These are phyloP conservation scores for Pseudocercospora cruenta DNA, from an alignment of 2,329 filamentous ascomycete species.

Conservation along the genomic window DNA sequence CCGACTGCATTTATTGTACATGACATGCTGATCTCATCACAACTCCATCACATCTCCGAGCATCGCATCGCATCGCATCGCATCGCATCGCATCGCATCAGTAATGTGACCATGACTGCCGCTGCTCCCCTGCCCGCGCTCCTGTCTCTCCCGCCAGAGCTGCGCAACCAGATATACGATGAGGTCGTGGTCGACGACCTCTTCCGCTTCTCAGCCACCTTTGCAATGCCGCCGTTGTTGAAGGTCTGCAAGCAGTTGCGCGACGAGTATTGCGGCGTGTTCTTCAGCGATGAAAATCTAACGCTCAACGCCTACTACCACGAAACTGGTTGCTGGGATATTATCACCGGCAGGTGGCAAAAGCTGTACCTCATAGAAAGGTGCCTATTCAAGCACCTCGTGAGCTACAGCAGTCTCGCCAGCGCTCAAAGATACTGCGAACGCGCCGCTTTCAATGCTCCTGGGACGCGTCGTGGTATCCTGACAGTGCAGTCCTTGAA, in stretches of 20 bases:
- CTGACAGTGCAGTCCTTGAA: conserved; percentile 8
- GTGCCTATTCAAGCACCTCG: conserved; percentile 18
- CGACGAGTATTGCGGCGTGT: conserved; percentile 21
- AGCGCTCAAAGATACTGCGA: conserved; percentile 24
- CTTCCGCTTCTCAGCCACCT: conserved; percentile 17
- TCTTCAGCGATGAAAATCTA: conserved; percentile 17
- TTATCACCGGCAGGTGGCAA: conserved; percentile 11
- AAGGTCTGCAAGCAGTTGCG: conserved; percentile 15
- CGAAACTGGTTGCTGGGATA: conserved; percentile 20
- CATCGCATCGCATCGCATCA: too few relatives aligned
- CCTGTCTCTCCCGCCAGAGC: conserved; percentile 22
- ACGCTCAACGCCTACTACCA: conserved; percentile 17
- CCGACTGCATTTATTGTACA: background rate
- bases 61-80: background rate
- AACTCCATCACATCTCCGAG: background rate
- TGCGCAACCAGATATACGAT: conserved; percentile 20
- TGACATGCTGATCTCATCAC: background rate
- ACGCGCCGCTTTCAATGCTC: conserved; percentile 8
- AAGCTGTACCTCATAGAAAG: conserved; percentile 16
- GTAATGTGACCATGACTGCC: background rate
- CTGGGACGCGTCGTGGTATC: conserved; percentile 8
- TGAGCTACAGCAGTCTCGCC: conserved; percentile 20
- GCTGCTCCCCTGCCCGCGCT: conserved; percentile 3
- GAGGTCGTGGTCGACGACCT: conserved; percentile 18
- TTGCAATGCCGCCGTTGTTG: conserved; percentile 15